These are phyloP conservation scores for Syzygium syzygioides DNA, from an alignment of 441 rosid genomes.

Conservation along the genomic window DNA sequence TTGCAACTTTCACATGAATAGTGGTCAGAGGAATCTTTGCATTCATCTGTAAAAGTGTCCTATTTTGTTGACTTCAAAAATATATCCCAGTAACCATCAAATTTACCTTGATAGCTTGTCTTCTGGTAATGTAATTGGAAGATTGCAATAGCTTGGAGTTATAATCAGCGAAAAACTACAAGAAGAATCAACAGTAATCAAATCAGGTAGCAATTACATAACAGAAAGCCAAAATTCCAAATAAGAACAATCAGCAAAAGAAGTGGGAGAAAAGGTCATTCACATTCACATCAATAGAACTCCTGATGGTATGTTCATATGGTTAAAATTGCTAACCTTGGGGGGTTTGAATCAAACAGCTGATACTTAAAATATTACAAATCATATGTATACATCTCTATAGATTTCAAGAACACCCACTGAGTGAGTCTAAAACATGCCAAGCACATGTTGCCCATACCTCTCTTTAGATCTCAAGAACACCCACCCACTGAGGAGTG, in stretches of 20 bases:
- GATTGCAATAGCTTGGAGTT: slow-evolving; percentile 88
- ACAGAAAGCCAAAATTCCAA: not conserved
- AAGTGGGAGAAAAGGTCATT: not conserved
- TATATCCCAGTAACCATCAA: not conserved
- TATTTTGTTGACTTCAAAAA: not conserved
- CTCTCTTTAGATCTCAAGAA: no score
- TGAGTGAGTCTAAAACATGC: not conserved
- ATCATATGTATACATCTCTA: not conserved
- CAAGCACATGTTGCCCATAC: not conserved
- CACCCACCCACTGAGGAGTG: not conserved
- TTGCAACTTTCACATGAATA: not conserved
- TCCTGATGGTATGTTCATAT: not conserved
- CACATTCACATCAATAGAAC: not conserved
- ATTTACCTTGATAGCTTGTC: slow-evolving; percentile 24
- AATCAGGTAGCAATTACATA: not conserved
- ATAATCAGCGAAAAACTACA: slow-evolving; percentile 81
- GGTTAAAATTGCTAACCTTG: not conserved
- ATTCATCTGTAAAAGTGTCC: not conserved
- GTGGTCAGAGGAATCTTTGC: not conserved
- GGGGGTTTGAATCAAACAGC: not conserved
- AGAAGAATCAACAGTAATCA: not conserved
- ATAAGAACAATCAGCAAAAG: not conserved
- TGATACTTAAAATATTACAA: not conserved
- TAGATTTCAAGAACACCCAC: not conserved
- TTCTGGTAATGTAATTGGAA: slow-evolving; percentile 78